Conservation (phyloP, 1,284 basidiomycete species). For the Melampsora abietis-canadensis region DNA sequence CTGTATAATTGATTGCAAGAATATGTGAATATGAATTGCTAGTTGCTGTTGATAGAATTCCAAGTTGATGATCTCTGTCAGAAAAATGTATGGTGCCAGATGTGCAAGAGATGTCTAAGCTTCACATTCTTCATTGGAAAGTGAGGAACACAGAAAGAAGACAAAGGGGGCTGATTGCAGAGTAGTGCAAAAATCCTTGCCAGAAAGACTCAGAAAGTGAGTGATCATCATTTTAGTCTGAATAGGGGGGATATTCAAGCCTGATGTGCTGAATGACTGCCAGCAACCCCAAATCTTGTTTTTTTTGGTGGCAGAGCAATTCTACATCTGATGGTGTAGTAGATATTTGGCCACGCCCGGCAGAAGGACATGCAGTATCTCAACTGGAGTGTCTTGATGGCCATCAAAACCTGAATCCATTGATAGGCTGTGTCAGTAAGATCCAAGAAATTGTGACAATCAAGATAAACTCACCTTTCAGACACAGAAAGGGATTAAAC, state of each 20-base stretch:
- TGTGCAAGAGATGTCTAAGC: slow-evolving; percentile 52
- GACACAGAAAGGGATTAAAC: too few species aligned
- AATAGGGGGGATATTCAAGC: slow-evolving; percentile 49
- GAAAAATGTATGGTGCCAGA: too few species aligned
- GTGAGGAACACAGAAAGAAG: slow-evolving; percentile 51
- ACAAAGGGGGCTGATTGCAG: slow-evolving; percentile 55
- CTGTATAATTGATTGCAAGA: neutral
- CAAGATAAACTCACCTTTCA: neutral
- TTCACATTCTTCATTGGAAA: slow-evolving; percentile 45
- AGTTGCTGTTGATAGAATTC: slow-evolving; percentile 48
- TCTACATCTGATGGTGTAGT: too few species aligned
- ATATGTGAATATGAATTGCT: neutral
- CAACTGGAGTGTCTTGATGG: slow-evolving; percentile 53
- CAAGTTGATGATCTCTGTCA: slow-evolving; percentile 53
- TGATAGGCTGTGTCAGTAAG: too few species aligned
- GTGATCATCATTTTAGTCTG: slow-evolving; percentile 51
- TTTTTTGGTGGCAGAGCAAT: too few species aligned
- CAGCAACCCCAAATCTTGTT: too few species aligned
- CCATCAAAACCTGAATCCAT: slow-evolving; percentile 45
- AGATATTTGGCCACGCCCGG: slow-evolving; percentile 49
- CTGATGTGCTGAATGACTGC: slow-evolving; percentile 47
- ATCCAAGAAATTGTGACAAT: neutral
- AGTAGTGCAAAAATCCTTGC: slow-evolving; percentile 54
- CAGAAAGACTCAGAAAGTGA: slow-evolving; percentile 53
- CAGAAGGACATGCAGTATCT: slow-evolving; percentile 55